Conservation (phyloP, 129 eudicot genomes). For the Artemisia annua region DNA sequence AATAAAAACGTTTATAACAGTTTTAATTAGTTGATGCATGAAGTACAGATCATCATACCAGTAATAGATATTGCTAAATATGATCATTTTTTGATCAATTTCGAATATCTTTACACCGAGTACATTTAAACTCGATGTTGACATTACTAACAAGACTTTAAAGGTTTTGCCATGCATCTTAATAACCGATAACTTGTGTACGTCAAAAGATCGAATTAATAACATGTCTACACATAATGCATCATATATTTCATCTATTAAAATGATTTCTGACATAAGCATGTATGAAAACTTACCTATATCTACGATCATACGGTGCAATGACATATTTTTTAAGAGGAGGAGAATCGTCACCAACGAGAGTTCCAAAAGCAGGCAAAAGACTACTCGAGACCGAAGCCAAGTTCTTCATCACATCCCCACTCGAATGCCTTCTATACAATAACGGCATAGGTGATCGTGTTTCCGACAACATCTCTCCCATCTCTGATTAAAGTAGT, state of each 20-base stretch:
- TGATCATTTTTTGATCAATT: too few relatives aligned
- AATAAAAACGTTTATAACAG: too few relatives aligned
- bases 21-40: too few relatives aligned
- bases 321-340: slow-evolving; percentile 50
- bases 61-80: too few relatives aligned
- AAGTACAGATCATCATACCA: too few relatives aligned
- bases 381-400: slow-evolving; percentile 78
- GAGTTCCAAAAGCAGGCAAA: slow-evolving; percentile 83
- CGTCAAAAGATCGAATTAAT: too few relatives aligned
- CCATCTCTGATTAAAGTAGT: slow-evolving; percentile 12
- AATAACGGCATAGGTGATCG: slow-evolving; percentile 55
- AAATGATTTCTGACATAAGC: neutral
- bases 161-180: too few relatives aligned
- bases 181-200: too few relatives aligned
- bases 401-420: slow-evolving; percentile 50
- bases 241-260: neutral
- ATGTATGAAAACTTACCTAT: slow-evolving; percentile 43
- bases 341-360: slow-evolving; percentile 55
- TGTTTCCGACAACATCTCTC: slow-evolving; percentile 29
- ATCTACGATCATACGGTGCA: slow-evolving; percentile 84
- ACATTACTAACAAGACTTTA: too few relatives aligned
- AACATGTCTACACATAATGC: neutral
- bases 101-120: too few relatives aligned
- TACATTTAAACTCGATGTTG: too few relatives aligned
- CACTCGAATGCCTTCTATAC: slow-evolving; percentile 54